Evolutionary conservation across 805 yeast species (phyloP).

Genomic region (Saccharomycopsis synnaedendra): DNA sequence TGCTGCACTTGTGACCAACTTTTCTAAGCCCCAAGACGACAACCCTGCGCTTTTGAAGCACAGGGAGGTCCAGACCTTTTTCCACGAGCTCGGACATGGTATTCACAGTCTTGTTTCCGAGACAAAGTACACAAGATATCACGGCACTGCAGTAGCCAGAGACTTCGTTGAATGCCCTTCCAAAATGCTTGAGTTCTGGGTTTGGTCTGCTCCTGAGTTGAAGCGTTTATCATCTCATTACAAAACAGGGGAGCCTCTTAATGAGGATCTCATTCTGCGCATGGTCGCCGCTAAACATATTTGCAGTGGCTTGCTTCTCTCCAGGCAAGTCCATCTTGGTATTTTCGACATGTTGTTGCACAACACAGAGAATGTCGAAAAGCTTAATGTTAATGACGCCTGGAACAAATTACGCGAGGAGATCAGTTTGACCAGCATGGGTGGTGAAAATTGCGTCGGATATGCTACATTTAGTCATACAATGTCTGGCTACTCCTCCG

Average conservation of each 20-base stretch:
- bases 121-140: constrained; percentile 53
- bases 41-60: constrained; percentile 74
- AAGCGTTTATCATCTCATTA: constrained; percentile 54
- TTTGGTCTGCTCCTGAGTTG: constrained; percentile 60
- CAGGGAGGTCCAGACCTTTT: constrained; percentile 68
- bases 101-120: constrained; percentile 65
- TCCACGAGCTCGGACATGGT: constrained; percentile 87
- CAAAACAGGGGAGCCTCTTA: constrained; percentile 43
- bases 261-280: constrained; percentile 43
- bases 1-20: constrained; percentile 75
- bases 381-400: constrained; percentile 28
- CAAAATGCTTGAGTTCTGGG: constrained; percentile 80
- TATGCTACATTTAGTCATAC: constrained; percentile 71
- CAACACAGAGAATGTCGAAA: constrained; percentile 33
- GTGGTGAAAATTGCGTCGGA: constrained; percentile 44
- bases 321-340: constrained; percentile 72
- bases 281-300: constrained; percentile 59
- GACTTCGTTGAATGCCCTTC: constrained; percentile 90
- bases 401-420: constrained; percentile 63
- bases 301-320: constrained; percentile 55
- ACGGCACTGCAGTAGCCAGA: constrained; percentile 68
- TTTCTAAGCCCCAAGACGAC: constrained; percentile 57
- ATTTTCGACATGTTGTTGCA: constrained; percentile 70
- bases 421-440: constrained; percentile 44
- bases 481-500: constrained; percentile 78